Base-by-base conservation (phyloP, 2,329 filamentous ascomycete genomes). In the Phoma herbarum region DNA sequence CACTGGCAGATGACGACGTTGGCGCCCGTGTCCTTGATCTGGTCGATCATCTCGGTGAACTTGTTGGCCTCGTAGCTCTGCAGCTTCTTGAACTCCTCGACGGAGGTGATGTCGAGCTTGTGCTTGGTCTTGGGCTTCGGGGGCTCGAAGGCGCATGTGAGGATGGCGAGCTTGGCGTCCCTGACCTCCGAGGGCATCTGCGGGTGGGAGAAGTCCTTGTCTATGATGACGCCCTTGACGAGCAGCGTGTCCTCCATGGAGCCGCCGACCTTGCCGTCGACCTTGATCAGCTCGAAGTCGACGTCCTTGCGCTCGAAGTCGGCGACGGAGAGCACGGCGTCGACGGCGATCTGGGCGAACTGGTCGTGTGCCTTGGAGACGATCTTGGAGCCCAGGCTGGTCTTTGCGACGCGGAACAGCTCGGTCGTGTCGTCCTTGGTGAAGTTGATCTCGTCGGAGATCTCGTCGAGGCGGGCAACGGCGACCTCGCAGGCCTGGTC, bases 91-190 rank as follows among this genome's bases (percentile, higher is more conserved):
- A 97, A 99, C 82, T 99, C 95, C 69, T 98, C 94, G 8, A 99
- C 94, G 41, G 89, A 91, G 56, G 93, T 95, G 75, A 99, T 99
- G 75, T 99, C 95, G 62, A 99, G 87, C 84, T 97, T 96, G 82
- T 99, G 95, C 87, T 99, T 99, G 46, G 95, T 99, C 87, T 99
- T 99, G 68, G 95, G 95, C 86, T 99, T 99, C 49, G 95, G 95
- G 29, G 95, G 95, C 83, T 99, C 95, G 76, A 99, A 99, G 4
- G 95, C 93, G 78, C 95, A 99, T 50, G 95, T 99, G 60, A 99
- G 83, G 73, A 99, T 99, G 69, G 95, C 95, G 74, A 99, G 88
- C 84, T 97, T 98, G 75, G 95, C 96, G 80, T 99, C 93, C 71
- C 84, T 86, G 65, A 99, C 94, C 80, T 97, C 93, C 49, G 90